These are phyloP conservation scores for Peniophora sp. DNA, from an alignment of 1,284 basidiomycete genomes.

Conservation along the genomic window DNA sequence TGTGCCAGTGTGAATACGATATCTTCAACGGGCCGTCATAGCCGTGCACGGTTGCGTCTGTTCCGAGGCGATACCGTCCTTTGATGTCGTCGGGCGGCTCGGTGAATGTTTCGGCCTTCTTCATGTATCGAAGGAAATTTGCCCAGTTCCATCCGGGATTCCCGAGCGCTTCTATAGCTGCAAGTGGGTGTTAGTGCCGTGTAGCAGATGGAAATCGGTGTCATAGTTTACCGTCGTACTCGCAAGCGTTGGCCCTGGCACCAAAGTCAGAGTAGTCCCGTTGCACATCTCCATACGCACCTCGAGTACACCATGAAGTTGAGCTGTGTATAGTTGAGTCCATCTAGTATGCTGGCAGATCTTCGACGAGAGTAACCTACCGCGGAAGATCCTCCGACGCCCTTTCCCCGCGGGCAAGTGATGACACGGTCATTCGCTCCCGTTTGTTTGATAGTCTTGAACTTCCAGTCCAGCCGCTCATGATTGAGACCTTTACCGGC, in stretches of 20 bases:
- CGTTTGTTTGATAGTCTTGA: neutral
- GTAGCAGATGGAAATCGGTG: too few relatives aligned
- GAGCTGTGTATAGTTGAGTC: too few relatives aligned
- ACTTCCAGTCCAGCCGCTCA: constrained; percentile 3
- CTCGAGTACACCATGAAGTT: constrained; percentile 2
- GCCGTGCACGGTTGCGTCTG: constrained; percentile 1
- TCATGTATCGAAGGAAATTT: constrained; percentile 4
- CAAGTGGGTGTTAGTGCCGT: neutral
- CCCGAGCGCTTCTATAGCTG: constrained; percentile 7
- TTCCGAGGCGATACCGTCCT: neutral
- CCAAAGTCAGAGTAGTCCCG: neutral
- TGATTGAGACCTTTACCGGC: neutral
- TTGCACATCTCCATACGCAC: neutral
- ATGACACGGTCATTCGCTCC: constrained; percentile 4
- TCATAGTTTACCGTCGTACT: too few relatives aligned
- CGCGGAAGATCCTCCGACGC: constrained; percentile 4
- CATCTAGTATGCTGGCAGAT: too few relatives aligned
- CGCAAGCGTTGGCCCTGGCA: too few relatives aligned
- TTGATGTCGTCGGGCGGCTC: neutral
- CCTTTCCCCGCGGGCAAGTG: constrained; percentile 1
- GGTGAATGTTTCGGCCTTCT: constrained; percentile 5
- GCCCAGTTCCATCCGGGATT: constrained; percentile 11
- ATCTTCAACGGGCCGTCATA: constrained; percentile 2
- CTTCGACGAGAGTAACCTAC: too few relatives aligned
- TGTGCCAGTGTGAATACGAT: constrained; percentile 1